Base-by-base conservation (phyloP, 2,329 filamentous ascomycete genomes). In the Ilyonectria mors-panacis region DNA sequence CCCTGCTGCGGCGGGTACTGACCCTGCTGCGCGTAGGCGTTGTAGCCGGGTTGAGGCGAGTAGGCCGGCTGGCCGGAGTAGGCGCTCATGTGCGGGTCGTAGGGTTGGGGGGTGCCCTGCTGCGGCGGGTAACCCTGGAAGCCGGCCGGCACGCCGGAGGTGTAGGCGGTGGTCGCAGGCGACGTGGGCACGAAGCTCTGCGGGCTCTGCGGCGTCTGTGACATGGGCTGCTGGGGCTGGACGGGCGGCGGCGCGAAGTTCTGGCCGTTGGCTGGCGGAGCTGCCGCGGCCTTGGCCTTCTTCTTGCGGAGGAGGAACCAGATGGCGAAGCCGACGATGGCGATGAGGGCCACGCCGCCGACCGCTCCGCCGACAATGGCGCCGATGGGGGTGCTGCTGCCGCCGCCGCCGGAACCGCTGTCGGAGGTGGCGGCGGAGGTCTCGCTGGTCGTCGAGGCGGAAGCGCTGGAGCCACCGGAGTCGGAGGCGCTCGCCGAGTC, bases 321-420 rank as follows among this genome's bases (percentile, higher is more conserved):
- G 42, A 78, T 75, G 10, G 73, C 80, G 7, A 80, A 68, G 21
- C 77, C 79, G 50, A 86, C 75, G n/a, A 86, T 73, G 3, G 76
- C 81, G 21, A 86, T 70, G 15, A 72, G 79, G 0, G 74, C 81
- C 4, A 85, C 79, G 13, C 85, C 85, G n/a, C 84, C 85, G 10
- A 86, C 82, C 3, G 80, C 78, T 28, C 84, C 85, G 12, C 85
- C 85, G 8, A 77, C 83, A 48, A 87, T 86, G 17, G 84, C 79
- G 6, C 82, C 85, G 12, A 81, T 73, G 57, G 78, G 77, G 7
- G 78, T 73, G n/a, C 70, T 72, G 23, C 45, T 44, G 1, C 63
- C 63, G 53, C 30, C 50, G 47, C 35, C 51, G 15, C 61, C 56
- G 35, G 50, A 45, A 44, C 78, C 80, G 42, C 63, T 50, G 13